These are phyloP conservation scores for Tricholoma flavovirens DNA, from an alignment of 768 basidiomycete species.

Conservation along the genomic window DNA sequence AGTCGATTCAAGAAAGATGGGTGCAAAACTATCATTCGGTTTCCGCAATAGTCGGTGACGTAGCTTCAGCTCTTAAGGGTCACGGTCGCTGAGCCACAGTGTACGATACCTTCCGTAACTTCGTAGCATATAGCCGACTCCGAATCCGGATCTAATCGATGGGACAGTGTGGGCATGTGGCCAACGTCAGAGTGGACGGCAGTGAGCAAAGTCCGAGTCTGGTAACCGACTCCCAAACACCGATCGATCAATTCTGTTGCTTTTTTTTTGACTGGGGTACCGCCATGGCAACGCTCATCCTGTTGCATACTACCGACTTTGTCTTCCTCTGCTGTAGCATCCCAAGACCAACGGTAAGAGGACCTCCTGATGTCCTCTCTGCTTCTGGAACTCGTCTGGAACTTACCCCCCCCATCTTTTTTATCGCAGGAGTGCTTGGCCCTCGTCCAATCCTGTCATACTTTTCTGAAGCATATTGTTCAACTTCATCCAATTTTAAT, in stretches of 20 bases:
- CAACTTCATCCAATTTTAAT: neutral
- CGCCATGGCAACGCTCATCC: neutral
- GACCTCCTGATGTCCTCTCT: neutral
- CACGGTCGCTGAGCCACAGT: no score
- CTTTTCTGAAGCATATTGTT: neutral
- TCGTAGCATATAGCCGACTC: neutral
- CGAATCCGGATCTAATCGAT: neutral
- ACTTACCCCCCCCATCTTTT: neutral
- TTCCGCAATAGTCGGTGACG: no score
- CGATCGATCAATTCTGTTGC: neutral
- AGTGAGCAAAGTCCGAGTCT: neutral
- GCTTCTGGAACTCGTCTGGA: neutral
- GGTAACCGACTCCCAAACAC: neutral
- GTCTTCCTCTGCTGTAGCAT: neutral
- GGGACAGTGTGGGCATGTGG: no score
- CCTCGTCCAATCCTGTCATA: neutral
- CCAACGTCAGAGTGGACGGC: neutral
- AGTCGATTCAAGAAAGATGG: no score
- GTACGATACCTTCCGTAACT: neutral
- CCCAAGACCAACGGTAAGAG: neutral
- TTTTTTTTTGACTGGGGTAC: neutral
- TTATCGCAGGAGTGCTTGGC: neutral
- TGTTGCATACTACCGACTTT: neutral
- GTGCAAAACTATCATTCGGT: no score
- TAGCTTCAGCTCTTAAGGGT: no score